Evolutionary conservation across 1,284 basidiomycete species (phyloP), one percentile per base, ranked within the genome.

Genomic region (Ceratobasidium sp.): DNA sequence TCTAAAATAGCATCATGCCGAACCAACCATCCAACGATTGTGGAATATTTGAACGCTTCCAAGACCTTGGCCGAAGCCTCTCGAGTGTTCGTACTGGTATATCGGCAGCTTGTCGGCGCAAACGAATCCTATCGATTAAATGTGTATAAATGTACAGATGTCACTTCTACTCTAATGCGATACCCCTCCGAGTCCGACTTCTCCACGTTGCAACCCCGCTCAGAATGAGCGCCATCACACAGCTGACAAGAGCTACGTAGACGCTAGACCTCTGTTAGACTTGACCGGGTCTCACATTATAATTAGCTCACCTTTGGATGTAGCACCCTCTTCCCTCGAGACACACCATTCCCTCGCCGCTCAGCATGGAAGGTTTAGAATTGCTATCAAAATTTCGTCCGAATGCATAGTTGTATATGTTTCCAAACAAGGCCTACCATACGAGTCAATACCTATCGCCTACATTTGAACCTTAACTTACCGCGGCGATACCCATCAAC

Each of bases 321-420:
- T 73, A 73, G 25, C 72, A 73, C 22, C 43, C 34, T 54, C 43
- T 38, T 17, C 72, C 72, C n/a, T 56, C 57, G 32, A 53, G 68
- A 54, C 72, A 73, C 29, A 70, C 62, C 35, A 69, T 45, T n/a
- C 70, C 71, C 40, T 52, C 64, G 2, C 38, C 55, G 50, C 58
- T 25, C 10, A 54, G 47, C 25, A 29, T 29, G 13, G 43, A 34
- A 31, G 47, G 70, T 35, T 75, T 69, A 6, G 84, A 85, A 75
- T 94, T 89, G 3, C 86, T 82, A 73, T 95, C 93, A 43, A 93
- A 83, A 72, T 92, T 89, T 47, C 80, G 80, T 0, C 94, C 94
- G 75, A 96, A 96, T 40, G 91, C 81, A 49, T 96, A 76, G 45
- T 93, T 94, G 79, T 95, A 93, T 0, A 93, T 64, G 79, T 96